Percentiles rank a stretch among this genome's conserved stretches.
These are phyloP conservation scores for Mycena haematopus DNA, from an alignment of 768 basidiomycete genomes.

Conservation along the genomic window DNA sequence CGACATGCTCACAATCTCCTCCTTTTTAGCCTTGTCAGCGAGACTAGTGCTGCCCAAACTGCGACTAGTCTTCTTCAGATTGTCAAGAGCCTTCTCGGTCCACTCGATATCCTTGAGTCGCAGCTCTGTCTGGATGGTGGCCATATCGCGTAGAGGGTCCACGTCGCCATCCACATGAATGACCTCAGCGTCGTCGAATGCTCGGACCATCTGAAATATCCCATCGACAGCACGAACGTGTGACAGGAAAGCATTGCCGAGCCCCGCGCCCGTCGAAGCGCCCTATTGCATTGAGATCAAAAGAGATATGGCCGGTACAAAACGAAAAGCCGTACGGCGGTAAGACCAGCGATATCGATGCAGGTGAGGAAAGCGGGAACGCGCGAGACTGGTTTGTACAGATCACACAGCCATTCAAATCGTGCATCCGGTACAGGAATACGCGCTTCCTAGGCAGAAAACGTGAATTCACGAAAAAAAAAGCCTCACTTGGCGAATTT, in stretches of 20 bases:
- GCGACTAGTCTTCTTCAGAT: conserved; percentile 74
- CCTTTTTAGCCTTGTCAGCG: conserved; percentile 95
- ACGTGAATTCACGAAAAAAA: conserved; percentile 6
- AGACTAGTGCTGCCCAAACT: conserved; percentile 76
- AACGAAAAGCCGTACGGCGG: conserved; percentile 64
- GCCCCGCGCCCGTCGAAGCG: conserved; percentile 96
- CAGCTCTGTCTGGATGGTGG: conserved; percentile 94
- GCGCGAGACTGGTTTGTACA: conserved; percentile 87
- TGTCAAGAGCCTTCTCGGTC: conserved; percentile 91
- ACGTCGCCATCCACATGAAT: conserved; percentile 99
- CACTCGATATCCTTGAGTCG: conserved; percentile 98
- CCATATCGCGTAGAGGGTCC: conserved; percentile 94
- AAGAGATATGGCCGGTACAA: background rate
- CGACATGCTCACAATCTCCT: conserved; percentile 76
- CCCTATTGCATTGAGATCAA: conserved; percentile 54
- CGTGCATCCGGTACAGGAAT: conserved; percentile 94
- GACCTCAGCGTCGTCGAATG: conserved; percentile 99
- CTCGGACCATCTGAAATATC: conserved; percentile 97
- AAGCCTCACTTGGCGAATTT: background rate
- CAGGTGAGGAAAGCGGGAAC: conserved; percentile 96
- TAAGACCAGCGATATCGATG: conserved; percentile 98
- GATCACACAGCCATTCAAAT: conserved; percentile 92
- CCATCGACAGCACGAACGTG: conserved; percentile 98
- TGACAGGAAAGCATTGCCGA: conserved; percentile 96
- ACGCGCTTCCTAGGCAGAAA: conserved; percentile 72